These are phyloP conservation scores for Dioscorea zingiberensis DNA, from an alignment of 106 monocot species.

Conservation along the genomic window DNA sequence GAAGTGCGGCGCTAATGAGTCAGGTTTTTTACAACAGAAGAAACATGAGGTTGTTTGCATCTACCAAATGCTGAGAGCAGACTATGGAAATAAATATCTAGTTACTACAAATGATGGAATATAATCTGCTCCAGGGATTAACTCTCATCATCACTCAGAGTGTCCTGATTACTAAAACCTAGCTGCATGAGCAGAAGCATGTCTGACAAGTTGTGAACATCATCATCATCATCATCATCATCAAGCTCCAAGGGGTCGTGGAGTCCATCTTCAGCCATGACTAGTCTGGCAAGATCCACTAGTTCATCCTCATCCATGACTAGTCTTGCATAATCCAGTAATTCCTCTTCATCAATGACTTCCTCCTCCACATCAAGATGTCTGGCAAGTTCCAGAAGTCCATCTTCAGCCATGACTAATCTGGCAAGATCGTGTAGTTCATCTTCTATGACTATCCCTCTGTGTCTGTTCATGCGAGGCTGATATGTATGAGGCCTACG, in stretches of 20 bases:
- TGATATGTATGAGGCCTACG: neutral
- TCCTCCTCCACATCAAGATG: neutral
- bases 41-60: no score
- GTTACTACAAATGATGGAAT: neutral
- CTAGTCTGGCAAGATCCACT: neutral
- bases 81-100: neutral
- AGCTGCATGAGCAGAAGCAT: slow-evolving; percentile 4
- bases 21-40: no score
- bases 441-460: neutral
- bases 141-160: neutral
- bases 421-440: neutral
- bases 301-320: neutral
- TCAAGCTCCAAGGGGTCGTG: neutral
- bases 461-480: neutral
- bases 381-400: neutral
- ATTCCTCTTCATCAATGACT: neutral
- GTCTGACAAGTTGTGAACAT: neutral
- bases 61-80: neutral
- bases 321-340: neutral
- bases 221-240: slow-evolving; percentile 2
- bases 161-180: neutral
- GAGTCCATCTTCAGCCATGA: neutral
- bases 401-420: neutral
- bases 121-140: neutral
- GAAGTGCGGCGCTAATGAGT: no score